A percentile compares a stretch with the other conserved stretches of the same genome.
phyloP scores from a whole-genome alignment of 108 stramenopile genomes.

The Pseudonitzschia multiseries region DNA sequence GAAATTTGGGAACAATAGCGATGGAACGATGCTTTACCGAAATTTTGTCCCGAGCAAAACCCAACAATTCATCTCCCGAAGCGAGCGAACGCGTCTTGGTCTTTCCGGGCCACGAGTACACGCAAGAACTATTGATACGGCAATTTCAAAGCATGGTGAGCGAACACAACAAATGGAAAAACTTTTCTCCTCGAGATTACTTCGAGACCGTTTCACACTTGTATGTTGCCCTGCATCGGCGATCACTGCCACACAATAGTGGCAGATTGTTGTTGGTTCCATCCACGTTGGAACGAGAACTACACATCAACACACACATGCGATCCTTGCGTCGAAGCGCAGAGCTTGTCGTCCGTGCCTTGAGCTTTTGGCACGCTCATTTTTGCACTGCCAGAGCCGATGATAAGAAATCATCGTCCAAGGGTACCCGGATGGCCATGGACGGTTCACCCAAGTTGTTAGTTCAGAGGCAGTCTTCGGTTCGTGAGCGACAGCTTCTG shows the following conservation, averaged over 20 bases:
- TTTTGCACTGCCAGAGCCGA: slow-evolving; percentile 36
- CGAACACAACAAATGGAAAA: slow-evolving; percentile 59
- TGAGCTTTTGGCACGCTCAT: slow-evolving; percentile 64
- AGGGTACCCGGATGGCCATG: slow-evolving; percentile 4
- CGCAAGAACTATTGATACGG: slow-evolving; percentile 61
- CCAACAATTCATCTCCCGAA: slow-evolving; percentile 10
- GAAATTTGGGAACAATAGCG: slow-evolving; percentile 45
- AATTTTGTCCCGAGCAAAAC: slow-evolving; percentile 47
- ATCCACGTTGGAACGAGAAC: slow-evolving; percentile 56
- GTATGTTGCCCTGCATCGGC: slow-evolving; percentile 70
- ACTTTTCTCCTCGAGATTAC: slow-evolving; percentile 59
- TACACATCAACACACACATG: slow-evolving; percentile 67
- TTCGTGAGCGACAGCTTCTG: background rate
- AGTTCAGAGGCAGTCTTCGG: background rate
- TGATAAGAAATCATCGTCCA: background rate
- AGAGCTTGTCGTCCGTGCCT: slow-evolving; percentile 58
- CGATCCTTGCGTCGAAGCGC: slow-evolving; percentile 61
- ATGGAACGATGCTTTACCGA: slow-evolving; percentile 85
- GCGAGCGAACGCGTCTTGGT: slow-evolving; percentile 42
- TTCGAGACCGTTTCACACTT: slow-evolving; percentile 80
- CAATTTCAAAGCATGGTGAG: slow-evolving; percentile 46
- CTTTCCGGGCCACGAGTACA: slow-evolving; percentile 88
- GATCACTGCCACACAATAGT: slow-evolving; percentile 58
- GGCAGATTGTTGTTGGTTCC: slow-evolving; percentile 64
- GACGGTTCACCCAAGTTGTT: background rate